These are phyloP conservation scores for Hymenoscyphus fraxineus DNA, from an alignment of 2,329 filamentous ascomycete genomes.

Conservation along the genomic window DNA sequence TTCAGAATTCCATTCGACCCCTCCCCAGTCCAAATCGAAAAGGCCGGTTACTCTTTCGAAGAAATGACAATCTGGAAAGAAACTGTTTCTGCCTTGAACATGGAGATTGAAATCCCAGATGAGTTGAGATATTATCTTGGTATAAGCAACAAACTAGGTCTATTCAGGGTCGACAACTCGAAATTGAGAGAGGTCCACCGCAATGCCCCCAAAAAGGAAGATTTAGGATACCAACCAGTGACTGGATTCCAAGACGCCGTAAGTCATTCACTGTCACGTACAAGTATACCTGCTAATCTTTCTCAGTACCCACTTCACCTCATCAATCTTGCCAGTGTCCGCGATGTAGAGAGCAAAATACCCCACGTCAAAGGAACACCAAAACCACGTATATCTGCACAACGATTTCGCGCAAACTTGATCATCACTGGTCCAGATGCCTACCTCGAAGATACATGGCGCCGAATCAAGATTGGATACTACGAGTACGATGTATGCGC, in stretches of 20 bases:
- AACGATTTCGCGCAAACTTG: constrained; percentile 69
- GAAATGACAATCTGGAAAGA: constrained; percentile 65
- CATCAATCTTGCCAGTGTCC: constrained; percentile 61
- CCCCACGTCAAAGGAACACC: constrained; percentile 46
- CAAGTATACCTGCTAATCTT: constrained; percentile 18
- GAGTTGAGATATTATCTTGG: constrained; percentile 65
- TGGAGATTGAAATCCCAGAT: constrained; percentile 54
- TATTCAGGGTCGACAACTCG: constrained; percentile 64
- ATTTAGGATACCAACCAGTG: constrained; percentile 60
- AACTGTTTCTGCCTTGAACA: constrained; percentile 50
- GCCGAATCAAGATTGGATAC: constrained; percentile 48
- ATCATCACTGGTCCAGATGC: constrained; percentile 60
- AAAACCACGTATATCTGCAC: constrained; percentile 52
- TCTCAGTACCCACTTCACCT: constrained; percentile 67
- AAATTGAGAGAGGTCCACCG: constrained; percentile 55
- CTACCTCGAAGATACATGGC: constrained; percentile 71
- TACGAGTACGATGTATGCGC: constrained; percentile 59
- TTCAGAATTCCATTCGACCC: constrained; percentile 66
- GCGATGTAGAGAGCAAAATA: constrained; percentile 55
- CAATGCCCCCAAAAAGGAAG: constrained; percentile 55
- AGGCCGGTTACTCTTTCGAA: constrained; percentile 55
- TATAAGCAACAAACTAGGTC: constrained; percentile 58
- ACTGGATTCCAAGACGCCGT: constrained; percentile 69
- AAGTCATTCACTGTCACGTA: constrained; percentile 34
- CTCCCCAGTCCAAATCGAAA: constrained; percentile 51